Evolutionary conservation across 2,329 filamentous ascomycete genomes (phyloP).

Genomic region (Paradendryphiella salina): DNA sequence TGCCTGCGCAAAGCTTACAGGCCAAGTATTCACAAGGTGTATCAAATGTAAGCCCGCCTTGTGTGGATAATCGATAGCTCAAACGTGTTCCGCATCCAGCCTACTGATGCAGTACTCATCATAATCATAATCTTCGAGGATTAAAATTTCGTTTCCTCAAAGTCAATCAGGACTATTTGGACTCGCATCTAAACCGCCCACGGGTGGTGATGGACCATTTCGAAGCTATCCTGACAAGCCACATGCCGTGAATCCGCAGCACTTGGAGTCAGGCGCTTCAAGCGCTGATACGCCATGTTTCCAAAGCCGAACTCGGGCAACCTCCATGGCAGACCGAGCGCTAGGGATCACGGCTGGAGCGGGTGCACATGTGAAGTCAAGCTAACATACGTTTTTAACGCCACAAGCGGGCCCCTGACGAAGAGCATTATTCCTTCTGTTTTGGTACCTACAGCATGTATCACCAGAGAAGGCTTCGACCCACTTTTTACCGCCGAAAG

Average conservation of each 20-base stretch:
- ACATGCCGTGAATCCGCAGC: conserved; percentile 1
- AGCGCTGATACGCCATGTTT: background rate
- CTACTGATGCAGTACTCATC: background rate
- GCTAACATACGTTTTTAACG: conserved; percentile 10
- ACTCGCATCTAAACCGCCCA: background rate
- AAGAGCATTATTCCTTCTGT: conserved; percentile 12
- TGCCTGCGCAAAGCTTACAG: background rate
- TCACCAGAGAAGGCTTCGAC: background rate
- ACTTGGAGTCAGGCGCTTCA: background rate
- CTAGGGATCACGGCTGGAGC: background rate
- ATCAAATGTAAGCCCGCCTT: background rate
- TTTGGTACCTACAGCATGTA: background rate
- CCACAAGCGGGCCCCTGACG: conserved; percentile 10
- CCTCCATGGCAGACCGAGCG: conserved; percentile 2
- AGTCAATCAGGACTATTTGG: background rate
- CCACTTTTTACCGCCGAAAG: conserved; percentile 4
- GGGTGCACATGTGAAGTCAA: conserved; percentile 9
- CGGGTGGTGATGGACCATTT: background rate
- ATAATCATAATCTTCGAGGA: background rate
- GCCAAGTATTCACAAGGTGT: background rate
- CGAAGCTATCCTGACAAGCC: conserved; percentile 3
- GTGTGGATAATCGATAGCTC: background rate
- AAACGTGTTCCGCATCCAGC: conserved; percentile 1
- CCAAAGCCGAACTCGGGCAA: background rate
- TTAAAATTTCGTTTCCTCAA: background rate